These are phyloP conservation scores for Crotalaria pallida DNA, from an alignment of 306 rosid species.

Conservation along the genomic window DNA sequence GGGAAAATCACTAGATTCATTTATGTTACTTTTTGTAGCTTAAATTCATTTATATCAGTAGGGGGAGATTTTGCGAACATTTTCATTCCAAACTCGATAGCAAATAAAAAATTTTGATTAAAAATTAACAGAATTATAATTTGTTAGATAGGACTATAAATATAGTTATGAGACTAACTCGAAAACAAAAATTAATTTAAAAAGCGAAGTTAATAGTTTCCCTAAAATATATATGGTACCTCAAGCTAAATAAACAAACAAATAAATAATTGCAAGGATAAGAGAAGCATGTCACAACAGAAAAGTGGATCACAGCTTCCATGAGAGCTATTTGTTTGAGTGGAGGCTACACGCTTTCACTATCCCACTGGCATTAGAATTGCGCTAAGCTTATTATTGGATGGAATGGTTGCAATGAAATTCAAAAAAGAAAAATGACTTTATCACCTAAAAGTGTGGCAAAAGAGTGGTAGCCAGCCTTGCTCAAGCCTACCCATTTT, in stretches of 20 bases:
- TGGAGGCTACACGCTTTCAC: slow-evolving; percentile 16
- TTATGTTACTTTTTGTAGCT: too few relatives aligned
- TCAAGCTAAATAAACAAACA: background rate
- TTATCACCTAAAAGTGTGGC: background rate
- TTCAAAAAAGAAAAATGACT: background rate
- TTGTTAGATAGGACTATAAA: too few relatives aligned
- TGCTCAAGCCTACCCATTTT: background rate
- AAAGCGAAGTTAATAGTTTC: too few relatives aligned
- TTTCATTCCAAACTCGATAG: too few relatives aligned
- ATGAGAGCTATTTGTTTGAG: background rate
- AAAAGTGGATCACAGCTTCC: background rate
- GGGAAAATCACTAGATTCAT: too few relatives aligned
- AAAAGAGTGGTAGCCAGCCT: background rate
- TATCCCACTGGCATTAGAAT: slow-evolving; percentile 5
- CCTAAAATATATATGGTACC: background rate
- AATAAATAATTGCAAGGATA: background rate
- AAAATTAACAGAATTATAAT: too few relatives aligned
- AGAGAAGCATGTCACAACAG: background rate
- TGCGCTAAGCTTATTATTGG: slow-evolving; percentile 13
- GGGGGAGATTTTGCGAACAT: too few relatives aligned
- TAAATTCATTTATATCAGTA: too few relatives aligned
- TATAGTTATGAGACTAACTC: too few relatives aligned
- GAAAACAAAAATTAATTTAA: too few relatives aligned
- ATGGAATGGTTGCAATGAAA: slow-evolving; percentile 5
- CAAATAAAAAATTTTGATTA: too few relatives aligned